A percentile compares a stretch with the other conserved stretches of the same genome.
These are phyloP conservation scores for Blastobotrys muscicola DNA, from an alignment of 805 yeast genomes.

Conservation along the genomic window DNA sequence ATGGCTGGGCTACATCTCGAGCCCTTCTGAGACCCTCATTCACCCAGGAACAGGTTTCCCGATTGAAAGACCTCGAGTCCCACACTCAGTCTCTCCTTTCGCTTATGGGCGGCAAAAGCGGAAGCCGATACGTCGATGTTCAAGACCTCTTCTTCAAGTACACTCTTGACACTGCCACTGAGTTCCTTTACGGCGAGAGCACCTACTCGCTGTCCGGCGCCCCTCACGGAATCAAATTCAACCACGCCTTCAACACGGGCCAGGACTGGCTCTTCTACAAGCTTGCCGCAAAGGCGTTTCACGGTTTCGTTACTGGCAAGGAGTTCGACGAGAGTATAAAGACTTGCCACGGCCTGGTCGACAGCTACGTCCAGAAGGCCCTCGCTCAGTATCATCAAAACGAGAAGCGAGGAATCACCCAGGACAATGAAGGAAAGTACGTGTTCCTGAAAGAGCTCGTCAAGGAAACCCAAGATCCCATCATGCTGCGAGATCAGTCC, in stretches of 20 bases:
- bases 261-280: constrained; percentile 9
- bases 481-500: constrained; percentile 36
- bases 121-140: constrained; percentile 14
- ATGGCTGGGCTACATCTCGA: constrained; percentile 29
- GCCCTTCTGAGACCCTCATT: constrained; percentile 30
- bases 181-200: constrained; percentile 26
- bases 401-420: constrained; percentile 18
- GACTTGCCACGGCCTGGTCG: constrained; percentile 28
- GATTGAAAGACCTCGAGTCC: constrained; percentile 16
- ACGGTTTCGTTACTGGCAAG: constrained; percentile 12
- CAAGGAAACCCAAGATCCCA: constrained; percentile 38
- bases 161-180: constrained; percentile 28
- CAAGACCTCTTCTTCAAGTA: constrained; percentile 23
- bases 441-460: constrained; percentile 38
- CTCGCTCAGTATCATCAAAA: constrained; percentile 6
- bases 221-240: constrained; percentile 2
- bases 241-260: constrained; percentile 9
- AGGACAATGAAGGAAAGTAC: constrained; percentile 28
- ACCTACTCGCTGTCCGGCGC: constrained; percentile 23
- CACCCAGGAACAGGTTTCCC: constrained; percentile 24
- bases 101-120: constrained; percentile 2
- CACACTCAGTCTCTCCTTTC: constrained; percentile 21
- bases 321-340: constrained; percentile 27
- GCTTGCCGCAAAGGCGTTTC: constrained; percentile 12
- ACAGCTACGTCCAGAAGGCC: constrained; percentile 34